These are phyloP conservation scores for Pichia sp. DNA, from an alignment of 1,139 yeast genomes.

Conservation along the genomic window DNA sequence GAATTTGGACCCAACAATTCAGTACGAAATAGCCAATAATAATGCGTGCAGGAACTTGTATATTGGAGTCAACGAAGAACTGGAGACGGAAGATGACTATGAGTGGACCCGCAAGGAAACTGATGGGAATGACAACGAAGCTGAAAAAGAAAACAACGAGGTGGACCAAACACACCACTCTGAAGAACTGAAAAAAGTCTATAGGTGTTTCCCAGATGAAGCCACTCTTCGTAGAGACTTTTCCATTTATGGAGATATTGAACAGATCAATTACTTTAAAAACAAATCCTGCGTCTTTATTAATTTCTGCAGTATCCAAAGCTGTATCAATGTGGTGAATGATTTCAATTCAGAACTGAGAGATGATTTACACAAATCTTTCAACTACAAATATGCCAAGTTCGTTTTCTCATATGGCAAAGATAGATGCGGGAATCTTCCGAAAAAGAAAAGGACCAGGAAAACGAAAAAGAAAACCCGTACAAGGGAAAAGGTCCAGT, in stretches of 20 bases:
- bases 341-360: constrained; percentile 39
- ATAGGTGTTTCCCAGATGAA: constrained; percentile 38
- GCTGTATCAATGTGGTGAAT: constrained; percentile 80
- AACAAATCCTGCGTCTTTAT: constrained; percentile 90
- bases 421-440: constrained; percentile 88
- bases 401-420: constrained; percentile 83
- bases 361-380: constrained; percentile 28
- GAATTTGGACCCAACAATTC: constrained; percentile 71
- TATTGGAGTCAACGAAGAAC: constrained; percentile 58
- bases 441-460: constrained; percentile 29
- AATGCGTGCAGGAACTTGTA: constrained; percentile 93
- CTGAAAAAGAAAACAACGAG: not conserved
- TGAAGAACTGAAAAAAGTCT: constrained; percentile 1
- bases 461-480: constrained; percentile 13
- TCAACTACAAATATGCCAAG: constrained; percentile 28
- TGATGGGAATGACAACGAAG: constrained; percentile 1
- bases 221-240: constrained; percentile 64
- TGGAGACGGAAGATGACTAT: constrained; percentile 14
- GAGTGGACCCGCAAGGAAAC: not conserved
- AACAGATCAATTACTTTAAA: constrained; percentile 78
- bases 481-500: constrained; percentile 1
- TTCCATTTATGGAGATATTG: constrained; percentile 81
- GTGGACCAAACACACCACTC: not conserved
- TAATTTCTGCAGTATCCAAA: constrained; percentile 79
- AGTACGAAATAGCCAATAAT: constrained; percentile 62